These are phyloP conservation scores for Talaromyces borbonicus DNA, from an alignment of 495 filamentous ascomycete genomes.

Conservation along the genomic window DNA sequence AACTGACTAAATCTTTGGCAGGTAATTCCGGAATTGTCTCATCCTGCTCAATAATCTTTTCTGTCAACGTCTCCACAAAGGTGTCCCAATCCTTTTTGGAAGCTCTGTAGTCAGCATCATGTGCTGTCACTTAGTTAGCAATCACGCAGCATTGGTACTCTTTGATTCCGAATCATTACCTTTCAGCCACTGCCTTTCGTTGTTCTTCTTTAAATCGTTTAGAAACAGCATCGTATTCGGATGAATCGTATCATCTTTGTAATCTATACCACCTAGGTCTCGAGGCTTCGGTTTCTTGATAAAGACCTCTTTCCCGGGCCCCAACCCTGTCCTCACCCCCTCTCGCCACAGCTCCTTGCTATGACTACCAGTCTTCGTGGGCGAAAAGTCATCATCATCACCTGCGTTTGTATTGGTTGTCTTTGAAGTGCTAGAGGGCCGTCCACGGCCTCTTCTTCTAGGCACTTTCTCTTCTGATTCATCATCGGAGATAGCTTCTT, in stretches of 20 bases:
- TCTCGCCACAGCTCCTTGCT: constrained; percentile 47
- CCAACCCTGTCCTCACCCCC: constrained; percentile 47
- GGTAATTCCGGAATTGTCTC: constrained; percentile 76
- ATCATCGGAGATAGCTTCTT: constrained; percentile 19
- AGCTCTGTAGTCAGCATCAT: constrained; percentile 67
- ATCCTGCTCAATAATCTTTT: constrained; percentile 60
- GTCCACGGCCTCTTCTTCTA: constrained; percentile 13
- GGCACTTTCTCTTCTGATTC: constrained; percentile 12
- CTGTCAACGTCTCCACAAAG: constrained; percentile 59
- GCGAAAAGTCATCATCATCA: background rate
- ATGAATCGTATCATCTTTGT: constrained; percentile 61
- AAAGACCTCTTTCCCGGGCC: constrained; percentile 53
- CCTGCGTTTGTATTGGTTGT: constrained; percentile 10
- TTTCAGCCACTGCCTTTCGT: constrained; percentile 75
- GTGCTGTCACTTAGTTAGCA: constrained; percentile 31
- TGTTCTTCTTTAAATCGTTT: constrained; percentile 63
- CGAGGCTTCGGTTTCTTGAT: constrained; percentile 63
- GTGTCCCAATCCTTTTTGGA: constrained; percentile 69
- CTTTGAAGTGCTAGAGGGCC: constrained; percentile 8
- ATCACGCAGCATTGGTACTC: background rate
- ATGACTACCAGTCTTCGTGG: constrained; percentile 15
- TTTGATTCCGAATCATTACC: constrained; percentile 28
- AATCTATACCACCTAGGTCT: constrained; percentile 53
- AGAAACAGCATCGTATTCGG: constrained; percentile 76
- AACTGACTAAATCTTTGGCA: constrained; percentile 60